These are phyloP conservation scores for Cercospora sesami DNA, from an alignment of 2,329 filamentous ascomycete species.

Conservation along the genomic window DNA sequence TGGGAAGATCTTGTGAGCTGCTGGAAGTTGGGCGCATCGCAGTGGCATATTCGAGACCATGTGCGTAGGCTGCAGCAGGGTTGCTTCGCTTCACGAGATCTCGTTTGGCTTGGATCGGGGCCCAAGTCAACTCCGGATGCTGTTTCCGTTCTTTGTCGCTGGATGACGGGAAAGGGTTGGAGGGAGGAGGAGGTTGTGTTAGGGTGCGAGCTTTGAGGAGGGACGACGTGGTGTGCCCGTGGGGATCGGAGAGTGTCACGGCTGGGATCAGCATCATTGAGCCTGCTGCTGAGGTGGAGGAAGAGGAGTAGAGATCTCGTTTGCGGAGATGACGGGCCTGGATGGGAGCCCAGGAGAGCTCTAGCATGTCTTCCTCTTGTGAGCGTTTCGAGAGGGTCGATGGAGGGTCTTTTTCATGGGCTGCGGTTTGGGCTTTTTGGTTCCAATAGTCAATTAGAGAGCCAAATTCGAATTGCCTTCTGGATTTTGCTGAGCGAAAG, in stretches of 20 bases:
- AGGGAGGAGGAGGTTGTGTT: background rate
- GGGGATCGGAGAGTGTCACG: background rate
- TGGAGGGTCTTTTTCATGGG: background rate
- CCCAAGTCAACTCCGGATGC: conserved; percentile 2
- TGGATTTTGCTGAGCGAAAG: background rate
- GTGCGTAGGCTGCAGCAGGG: background rate
- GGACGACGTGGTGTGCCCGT: background rate
- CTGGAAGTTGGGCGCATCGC: background rate
- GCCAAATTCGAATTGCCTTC: background rate
- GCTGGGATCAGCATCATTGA: background rate
- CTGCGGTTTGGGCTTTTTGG: conserved; percentile 5
- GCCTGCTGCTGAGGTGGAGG: background rate
- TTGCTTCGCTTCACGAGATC: background rate
- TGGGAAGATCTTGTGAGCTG: background rate
- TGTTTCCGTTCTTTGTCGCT: background rate
- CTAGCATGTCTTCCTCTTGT: background rate
- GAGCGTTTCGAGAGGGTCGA: background rate
- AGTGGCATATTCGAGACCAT: background rate
- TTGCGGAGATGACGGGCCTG: background rate
- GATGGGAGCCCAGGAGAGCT: background rate
- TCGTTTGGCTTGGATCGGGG: background rate
- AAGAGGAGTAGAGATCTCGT: background rate
- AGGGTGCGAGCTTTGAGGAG: background rate
- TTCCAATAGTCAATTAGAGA: conserved; percentile 7
- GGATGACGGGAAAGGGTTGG: background rate